phyloP scores from a whole-genome alignment of 176 grass and related monocot genomes.

The Eleusine indica region DNA sequence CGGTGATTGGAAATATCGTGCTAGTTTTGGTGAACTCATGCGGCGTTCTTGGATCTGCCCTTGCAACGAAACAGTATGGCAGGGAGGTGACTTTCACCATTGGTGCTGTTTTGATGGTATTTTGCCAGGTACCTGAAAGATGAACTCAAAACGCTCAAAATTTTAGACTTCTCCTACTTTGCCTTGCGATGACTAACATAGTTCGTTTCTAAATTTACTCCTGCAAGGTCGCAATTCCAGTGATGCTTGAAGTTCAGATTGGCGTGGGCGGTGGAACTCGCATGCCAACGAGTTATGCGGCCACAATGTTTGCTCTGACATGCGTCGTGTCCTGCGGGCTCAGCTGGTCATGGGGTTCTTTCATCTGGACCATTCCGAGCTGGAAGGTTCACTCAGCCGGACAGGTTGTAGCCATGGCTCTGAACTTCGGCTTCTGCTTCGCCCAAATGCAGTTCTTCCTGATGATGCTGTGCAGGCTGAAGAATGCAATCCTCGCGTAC shows the following conservation, averaged over 20 bases:
- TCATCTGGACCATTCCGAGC: slow-evolving; percentile 31
- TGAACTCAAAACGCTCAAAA: background rate
- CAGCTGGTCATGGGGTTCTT: slow-evolving; percentile 61
- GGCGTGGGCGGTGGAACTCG: slow-evolving; percentile 39
- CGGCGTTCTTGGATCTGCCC: slow-evolving; percentile 45
- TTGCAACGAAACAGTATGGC: slow-evolving; percentile 37
- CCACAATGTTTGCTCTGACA: slow-evolving; percentile 37
- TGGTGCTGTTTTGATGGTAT: slow-evolving; percentile 32
- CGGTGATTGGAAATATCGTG: slow-evolving; percentile 33
- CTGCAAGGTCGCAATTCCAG: slow-evolving; percentile 45
- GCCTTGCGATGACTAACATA: background rate
- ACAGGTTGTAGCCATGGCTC: slow-evolving; percentile 15
- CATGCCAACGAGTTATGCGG: slow-evolving; percentile 35
- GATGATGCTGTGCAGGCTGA: slow-evolving; percentile 53
- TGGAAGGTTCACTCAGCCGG: slow-evolving; percentile 36
- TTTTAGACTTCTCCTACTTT: background rate
- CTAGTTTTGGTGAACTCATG: slow-evolving; percentile 45
- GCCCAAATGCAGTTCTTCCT: slow-evolving; percentile 59
- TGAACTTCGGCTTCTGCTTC: slow-evolving; percentile 40
- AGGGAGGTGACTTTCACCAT: slow-evolving; percentile 29
- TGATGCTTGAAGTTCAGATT: slow-evolving; percentile 34
- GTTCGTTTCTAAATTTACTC: background rate
- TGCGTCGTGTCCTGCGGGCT: slow-evolving; percentile 46
- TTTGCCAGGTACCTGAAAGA: slow-evolving; percentile 50
- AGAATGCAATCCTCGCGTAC: slow-evolving; percentile 41